These are phyloP conservation scores for Penicillium chermesinum DNA, from an alignment of 495 filamentous ascomycete species.

Conservation along the genomic window DNA sequence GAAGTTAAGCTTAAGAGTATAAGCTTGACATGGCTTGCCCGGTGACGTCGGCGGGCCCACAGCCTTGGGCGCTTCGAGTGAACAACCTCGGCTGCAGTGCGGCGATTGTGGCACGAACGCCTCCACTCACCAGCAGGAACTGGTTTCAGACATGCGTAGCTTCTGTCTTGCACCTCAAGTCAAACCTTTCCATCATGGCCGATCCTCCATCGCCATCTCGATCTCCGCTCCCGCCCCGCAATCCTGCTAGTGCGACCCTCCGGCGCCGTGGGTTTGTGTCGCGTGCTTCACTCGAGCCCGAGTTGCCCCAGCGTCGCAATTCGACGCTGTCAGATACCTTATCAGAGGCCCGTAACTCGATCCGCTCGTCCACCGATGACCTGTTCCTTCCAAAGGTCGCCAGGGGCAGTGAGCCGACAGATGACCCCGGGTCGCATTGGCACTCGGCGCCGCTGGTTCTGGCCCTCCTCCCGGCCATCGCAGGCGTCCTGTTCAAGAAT, in stretches of 20 bases:
- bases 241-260: slow-evolving; percentile 12
- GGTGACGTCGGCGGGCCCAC: not conserved
- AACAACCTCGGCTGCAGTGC: slow-evolving; percentile 1
- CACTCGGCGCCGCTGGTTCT: slow-evolving; percentile 74
- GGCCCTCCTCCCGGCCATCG: slow-evolving; percentile 78
- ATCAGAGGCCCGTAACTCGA: slow-evolving; percentile 58
- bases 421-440: slow-evolving; percentile 56
- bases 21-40: too few relatives aligned
- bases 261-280: slow-evolving; percentile 37
- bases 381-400: slow-evolving; percentile 59
- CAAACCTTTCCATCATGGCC: slow-evolving; percentile 9
- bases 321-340: slow-evolving; percentile 71
- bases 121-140: slow-evolving; percentile 5
- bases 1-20: too few relatives aligned
- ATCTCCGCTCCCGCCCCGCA: slow-evolving; percentile 10
- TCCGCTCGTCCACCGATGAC: slow-evolving; percentile 68
- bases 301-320: slow-evolving; percentile 54
- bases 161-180: not conserved
- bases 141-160: not conserved
- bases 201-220: slow-evolving; percentile 12
- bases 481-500: slow-evolving; percentile 78
- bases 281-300: slow-evolving; percentile 28
- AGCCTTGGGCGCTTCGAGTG: not conserved
- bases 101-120: slow-evolving; percentile 6
- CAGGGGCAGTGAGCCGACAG: slow-evolving; percentile 16